Percentiles rank a stretch among this genome's conserved stretches.
Conservation (phyloP, 495 filamentous ascomycete genomes). For the Penicillium desertorum region DNA sequence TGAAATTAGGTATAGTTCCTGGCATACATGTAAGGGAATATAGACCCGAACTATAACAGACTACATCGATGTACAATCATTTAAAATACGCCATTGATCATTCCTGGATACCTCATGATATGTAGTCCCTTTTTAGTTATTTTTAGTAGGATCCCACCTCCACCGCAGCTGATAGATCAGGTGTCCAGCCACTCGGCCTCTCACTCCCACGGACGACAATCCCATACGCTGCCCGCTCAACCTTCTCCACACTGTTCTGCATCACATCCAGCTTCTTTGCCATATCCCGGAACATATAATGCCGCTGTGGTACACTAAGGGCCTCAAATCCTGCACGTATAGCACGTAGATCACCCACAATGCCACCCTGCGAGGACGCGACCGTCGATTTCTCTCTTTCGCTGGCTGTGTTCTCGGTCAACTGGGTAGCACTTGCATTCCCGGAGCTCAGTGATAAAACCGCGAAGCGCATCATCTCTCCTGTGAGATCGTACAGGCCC, state of each 20-base stretch:
- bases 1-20: neutral
- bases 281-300: constrained; percentile 58
- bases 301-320: constrained; percentile 52
- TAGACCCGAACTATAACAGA: neutral
- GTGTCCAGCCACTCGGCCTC: constrained; percentile 88
- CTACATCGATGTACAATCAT: neutral
- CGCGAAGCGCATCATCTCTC: constrained; percentile 94
- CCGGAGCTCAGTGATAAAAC: constrained; percentile 61
- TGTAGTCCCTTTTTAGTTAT: neutral
- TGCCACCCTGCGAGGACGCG: constrained; percentile 35
- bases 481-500: constrained; percentile 87
- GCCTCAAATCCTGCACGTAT: constrained; percentile 72
- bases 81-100: neutral
- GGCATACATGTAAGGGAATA: neutral
- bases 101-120: neutral
- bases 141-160: constrained; percentile 47
- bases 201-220: constrained; percentile 83
- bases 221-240: constrained; percentile 85
- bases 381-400: constrained; percentile 11
- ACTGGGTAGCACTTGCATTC: constrained; percentile 21
- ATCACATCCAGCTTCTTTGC: constrained; percentile 84
- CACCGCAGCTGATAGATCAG: constrained; percentile 61
- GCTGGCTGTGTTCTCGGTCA: constrained; percentile 23
- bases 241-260: constrained; percentile 86
- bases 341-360: constrained; percentile 72